Percentiles rank a stretch among this genome's conserved stretches.
phyloP scores from a whole-genome alignment of 2,329 filamentous ascomycete species.

The Cercospora brassicicola region DNA sequence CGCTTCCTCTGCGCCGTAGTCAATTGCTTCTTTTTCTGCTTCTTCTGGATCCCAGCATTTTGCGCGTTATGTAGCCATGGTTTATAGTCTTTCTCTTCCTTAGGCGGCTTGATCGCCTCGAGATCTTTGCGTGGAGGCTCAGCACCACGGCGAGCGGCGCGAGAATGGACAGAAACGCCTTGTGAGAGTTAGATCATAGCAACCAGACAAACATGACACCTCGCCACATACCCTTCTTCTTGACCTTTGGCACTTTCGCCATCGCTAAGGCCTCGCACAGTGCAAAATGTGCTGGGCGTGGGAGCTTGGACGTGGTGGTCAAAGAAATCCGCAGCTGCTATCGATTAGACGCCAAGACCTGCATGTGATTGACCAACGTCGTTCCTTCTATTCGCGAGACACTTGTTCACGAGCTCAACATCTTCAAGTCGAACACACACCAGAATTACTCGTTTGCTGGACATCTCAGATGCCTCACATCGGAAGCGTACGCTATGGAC shows the following conservation, averaged over 20 bases:
- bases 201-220: neutral
- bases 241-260: conserved; percentile 51
- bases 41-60: conserved; percentile 69
- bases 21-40: conserved; percentile 58
- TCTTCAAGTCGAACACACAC: neutral
- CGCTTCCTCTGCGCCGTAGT: conserved; percentile 56
- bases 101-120: conserved; percentile 46
- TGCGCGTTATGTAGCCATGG: conserved; percentile 70
- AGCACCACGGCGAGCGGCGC: conserved; percentile 70
- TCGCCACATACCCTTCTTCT: conserved; percentile 43
- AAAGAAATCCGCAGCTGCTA: conserved; percentile 6
- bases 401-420: conserved; percentile 1
- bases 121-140: conserved; percentile 58
- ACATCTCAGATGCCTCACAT: conserved; percentile 14
- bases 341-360: conserved; percentile 10
- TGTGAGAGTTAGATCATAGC: conserved; percentile 7
- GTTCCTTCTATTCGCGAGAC: conserved; percentile 4
- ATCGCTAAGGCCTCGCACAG: conserved; percentile 29
- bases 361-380: conserved; percentile 5
- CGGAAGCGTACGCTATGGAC: conserved; percentile 26
- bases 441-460: neutral
- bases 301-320: conserved; percentile 9
- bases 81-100: conserved; percentile 52
- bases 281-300: neutral
- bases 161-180: conserved; percentile 69